Conservation (phyloP, 2,329 filamentous ascomycete genomes). For the Cryphonectria japonica region DNA sequence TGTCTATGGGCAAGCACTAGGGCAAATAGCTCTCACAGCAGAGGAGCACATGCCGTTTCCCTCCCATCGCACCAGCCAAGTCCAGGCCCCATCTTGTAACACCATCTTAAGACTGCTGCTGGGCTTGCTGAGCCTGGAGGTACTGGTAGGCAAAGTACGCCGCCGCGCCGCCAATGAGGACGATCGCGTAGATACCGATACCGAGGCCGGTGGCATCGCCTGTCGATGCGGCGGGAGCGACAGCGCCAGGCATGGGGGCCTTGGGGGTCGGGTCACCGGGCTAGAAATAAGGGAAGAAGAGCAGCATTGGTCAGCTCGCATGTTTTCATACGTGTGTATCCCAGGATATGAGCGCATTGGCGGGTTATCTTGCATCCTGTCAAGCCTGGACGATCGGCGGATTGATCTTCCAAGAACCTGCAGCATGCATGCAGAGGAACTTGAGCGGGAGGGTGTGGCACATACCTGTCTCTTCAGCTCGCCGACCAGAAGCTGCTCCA, state of each 20-base stretch:
- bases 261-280: constrained; percentile 79
- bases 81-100: background rate
- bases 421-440: background rate
- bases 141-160: constrained; percentile 88
- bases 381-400: background rate
- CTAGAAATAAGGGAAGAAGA: constrained; percentile 46
- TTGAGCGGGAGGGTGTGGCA: constrained; percentile 23
- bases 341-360: background rate
- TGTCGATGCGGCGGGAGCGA: constrained; percentile 53
- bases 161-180: constrained; percentile 75
- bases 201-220: constrained; percentile 63
- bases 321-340: background rate
- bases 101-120: constrained; percentile 18
- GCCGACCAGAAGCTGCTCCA: constrained; percentile 76
- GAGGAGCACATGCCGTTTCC: background rate
- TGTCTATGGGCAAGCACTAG: constrained; percentile 16
- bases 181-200: constrained; percentile 78
- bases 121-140: constrained; percentile 61
- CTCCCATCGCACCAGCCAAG: background rate
- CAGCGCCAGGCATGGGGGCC: constrained; percentile 52
- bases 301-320: constrained; percentile 34
- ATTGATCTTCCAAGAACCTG: constrained; percentile 1
- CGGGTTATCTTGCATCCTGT: background rate
- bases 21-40: background rate
- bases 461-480: constrained; percentile 79